phyloP scores from a whole-genome alignment of 768 basidiomycete species.

The Auriculariales sp. region DNA sequence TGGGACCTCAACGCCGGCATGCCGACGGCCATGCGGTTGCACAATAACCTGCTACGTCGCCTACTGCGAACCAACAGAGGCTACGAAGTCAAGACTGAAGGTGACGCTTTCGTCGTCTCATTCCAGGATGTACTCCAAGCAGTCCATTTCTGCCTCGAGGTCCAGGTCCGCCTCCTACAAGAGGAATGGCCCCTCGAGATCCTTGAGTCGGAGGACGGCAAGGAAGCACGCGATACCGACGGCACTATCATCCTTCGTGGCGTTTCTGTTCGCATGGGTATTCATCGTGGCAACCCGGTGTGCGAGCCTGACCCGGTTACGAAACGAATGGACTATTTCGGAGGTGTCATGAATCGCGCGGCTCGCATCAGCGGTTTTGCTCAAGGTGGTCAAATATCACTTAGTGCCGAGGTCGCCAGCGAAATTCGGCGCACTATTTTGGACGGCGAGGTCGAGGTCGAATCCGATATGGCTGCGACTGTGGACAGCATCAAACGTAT shows the following conservation, averaged over 20 bases:
- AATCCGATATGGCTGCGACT: conserved; percentile 43
- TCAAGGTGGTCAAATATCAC: conserved; percentile 87
- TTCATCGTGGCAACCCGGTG: conserved; percentile 81
- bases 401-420: conserved; percentile 72
- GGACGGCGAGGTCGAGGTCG: conserved; percentile 28
- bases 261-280: conserved; percentile 91
- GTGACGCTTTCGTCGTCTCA: conserved; percentile 97
- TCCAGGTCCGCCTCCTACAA: conserved; percentile 69
- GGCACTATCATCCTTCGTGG: conserved; percentile 70
- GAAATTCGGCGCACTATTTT: conserved; percentile 56
- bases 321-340: conserved; percentile 94
- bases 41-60: conserved; percentile 76
- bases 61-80: conserved; percentile 83
- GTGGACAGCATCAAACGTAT: conserved; percentile 65
- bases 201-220: conserved; percentile 83
- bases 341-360: conserved; percentile 88
- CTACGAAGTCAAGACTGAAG: conserved; percentile 99
- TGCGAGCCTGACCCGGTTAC: conserved; percentile 89
- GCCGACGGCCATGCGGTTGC: conserved; percentile 82
- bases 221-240: conserved; percentile 50
- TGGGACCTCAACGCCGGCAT: conserved; percentile 97
- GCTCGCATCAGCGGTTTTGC: conserved; percentile 74
- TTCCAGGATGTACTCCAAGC: conserved; percentile 83
- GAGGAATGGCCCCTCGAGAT: conserved; percentile 90
- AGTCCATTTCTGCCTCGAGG: conserved; percentile 78